These are phyloP conservation scores for Ascochyta rabiei DNA, from an alignment of 2,329 filamentous ascomycete species.

Conservation along the genomic window DNA sequence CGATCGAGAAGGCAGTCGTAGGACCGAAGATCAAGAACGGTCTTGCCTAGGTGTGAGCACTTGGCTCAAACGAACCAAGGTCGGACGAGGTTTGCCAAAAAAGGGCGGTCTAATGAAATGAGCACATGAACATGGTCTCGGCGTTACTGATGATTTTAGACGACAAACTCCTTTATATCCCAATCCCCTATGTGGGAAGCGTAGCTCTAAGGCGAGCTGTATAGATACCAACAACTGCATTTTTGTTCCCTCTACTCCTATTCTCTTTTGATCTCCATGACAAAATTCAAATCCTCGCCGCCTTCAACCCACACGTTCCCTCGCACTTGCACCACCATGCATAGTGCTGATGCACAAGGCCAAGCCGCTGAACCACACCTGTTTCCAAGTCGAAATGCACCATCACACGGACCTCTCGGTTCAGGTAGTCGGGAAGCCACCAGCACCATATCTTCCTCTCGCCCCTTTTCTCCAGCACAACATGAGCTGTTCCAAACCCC, in stretches of 20 bases:
- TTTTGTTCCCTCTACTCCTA: background rate
- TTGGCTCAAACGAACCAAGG: background rate
- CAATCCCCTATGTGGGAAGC: conserved; percentile 18
- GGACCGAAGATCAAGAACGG: conserved; percentile 49
- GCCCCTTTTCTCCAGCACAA: too few relatives aligned
- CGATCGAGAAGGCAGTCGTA: conserved; percentile 76
- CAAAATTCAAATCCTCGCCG: too few relatives aligned
- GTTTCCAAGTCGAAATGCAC: too few relatives aligned
- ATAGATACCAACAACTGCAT: conserved; percentile 15
- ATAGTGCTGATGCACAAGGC: too few relatives aligned
- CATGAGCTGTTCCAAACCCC: too few relatives aligned
- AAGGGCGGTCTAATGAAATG: conserved; percentile 20
- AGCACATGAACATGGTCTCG: conserved; percentile 13
- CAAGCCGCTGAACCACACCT: too few relatives aligned
- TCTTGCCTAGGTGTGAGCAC: background rate
- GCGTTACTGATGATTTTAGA: conserved; percentile 19
- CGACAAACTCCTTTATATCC: conserved; percentile 22
- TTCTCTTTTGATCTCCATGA: background rate
- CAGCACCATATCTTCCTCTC: too few relatives aligned
- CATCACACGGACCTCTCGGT: too few relatives aligned
- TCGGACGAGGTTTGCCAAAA: conserved; percentile 2
- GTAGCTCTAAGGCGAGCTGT: conserved; percentile 19
- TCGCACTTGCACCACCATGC: too few relatives aligned
- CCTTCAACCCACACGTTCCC: too few relatives aligned
- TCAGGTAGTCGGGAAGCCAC: too few relatives aligned